Evolutionary conservation across 441 rosid genomes (phyloP).

Genomic region (Jatropha multifida): DNA sequence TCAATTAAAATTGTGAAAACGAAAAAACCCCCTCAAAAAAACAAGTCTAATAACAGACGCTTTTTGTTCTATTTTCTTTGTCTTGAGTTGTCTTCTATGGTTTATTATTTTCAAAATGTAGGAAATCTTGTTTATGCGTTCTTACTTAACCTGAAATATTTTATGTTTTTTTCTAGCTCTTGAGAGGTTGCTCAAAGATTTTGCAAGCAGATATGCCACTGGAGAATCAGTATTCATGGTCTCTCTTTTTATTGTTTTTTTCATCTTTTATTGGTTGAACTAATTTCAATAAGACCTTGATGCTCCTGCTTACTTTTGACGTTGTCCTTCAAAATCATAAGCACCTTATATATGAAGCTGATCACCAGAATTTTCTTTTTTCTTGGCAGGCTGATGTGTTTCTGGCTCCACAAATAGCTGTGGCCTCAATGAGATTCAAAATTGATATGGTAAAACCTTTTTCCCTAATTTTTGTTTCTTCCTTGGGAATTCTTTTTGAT

Average conservation of each 20-base stretch:
- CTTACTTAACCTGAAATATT: background rate
- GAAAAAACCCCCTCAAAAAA: background rate
- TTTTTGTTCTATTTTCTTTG: background rate
- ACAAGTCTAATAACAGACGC: background rate
- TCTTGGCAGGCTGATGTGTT: constrained; percentile 55
- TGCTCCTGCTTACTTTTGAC: background rate
- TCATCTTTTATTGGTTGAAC: background rate
- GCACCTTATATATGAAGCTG: background rate
- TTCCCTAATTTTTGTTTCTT: background rate
- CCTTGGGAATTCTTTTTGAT: background rate
- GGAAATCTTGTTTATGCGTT: background rate
- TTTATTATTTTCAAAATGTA: background rate
- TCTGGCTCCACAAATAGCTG: constrained; percentile 55
- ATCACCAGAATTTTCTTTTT: background rate
- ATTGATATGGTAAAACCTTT: constrained; percentile 43
- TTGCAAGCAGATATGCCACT: constrained; percentile 43
- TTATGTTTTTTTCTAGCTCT: constrained; percentile 39
- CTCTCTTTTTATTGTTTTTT: constrained; percentile 1
- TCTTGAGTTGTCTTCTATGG: background rate
- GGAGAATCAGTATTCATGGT: constrained; percentile 57
- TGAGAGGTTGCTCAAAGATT: constrained; percentile 47
- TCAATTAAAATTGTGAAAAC: background rate
- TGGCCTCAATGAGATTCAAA: constrained; percentile 33
- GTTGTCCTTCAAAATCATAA: background rate
- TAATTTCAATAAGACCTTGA: background rate